Conservation (phyloP, 495 filamentous ascomycete species). For the Extremus antarcticus region DNA sequence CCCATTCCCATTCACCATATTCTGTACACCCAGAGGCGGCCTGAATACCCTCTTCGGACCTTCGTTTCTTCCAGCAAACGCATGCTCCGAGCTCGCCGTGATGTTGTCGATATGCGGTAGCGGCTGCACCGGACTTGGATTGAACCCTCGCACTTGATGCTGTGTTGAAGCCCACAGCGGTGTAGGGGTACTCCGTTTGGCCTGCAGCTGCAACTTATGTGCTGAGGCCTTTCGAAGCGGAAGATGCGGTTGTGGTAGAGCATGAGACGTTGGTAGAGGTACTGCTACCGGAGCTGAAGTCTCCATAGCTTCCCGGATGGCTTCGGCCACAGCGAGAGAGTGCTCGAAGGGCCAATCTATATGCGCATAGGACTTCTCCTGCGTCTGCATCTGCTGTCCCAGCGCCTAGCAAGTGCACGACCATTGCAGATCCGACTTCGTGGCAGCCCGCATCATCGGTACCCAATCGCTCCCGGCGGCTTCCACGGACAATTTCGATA, state of each 20-base stretch:
- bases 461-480: background rate
- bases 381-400: background rate
- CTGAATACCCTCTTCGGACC: constrained; percentile 9
- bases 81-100: constrained; percentile 19
- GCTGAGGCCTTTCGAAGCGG: constrained; percentile 16
- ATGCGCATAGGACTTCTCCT: background rate
- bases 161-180: constrained; percentile 13
- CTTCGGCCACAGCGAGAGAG: background rate
- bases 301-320: background rate
- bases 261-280: background rate
- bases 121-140: constrained; percentile 10
- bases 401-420: background rate
- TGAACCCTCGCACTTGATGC: constrained; percentile 19
- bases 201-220: background rate
- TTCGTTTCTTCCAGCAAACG: constrained; percentile 15
- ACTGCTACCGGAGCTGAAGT: background rate
- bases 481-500: background rate
- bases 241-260: constrained; percentile 12
- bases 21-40: constrained; percentile 14
- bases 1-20: background rate
- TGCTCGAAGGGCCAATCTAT: background rate
- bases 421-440: no score
- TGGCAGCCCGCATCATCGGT: background rate
- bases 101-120: constrained; percentile 12
- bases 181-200: constrained; percentile 6